Evolutionary conservation across 345 rosid genomes (phyloP), one percentile per base, ranked within the genome.

Genomic region (Physaria fendleri): DNA sequence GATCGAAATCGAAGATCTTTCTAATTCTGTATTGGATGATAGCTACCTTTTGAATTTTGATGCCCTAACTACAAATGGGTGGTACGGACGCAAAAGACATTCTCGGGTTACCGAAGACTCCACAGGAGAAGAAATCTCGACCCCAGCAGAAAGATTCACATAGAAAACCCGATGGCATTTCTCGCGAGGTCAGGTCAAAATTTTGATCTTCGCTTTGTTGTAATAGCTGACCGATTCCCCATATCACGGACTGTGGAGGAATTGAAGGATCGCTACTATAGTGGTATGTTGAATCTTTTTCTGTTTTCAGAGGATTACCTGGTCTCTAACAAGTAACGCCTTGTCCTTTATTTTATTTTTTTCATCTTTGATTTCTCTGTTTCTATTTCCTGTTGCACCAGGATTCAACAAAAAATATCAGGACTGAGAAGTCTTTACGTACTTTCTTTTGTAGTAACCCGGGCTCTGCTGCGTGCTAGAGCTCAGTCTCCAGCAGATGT

Each of bases 131-230:
- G 88, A 93, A 81, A 72, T 70, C 92, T 52, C 85, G 91, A 20
- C 94, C 91, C 4, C 89, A n/a, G n/a, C n/a, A 79, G 63, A 89
- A 89, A 55, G 96, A 89, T 40, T 77, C 97, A 18, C 97, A 89
- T 61, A 71, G 97, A 58, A 93, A 93, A 73, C 99, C 99, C 50
- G 95, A 89, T 83, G 99, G 97, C 50, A 78, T 93, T 71, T 89
- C 96, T 9, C 94, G 99, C 46, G 95, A 93, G 90, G 98, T 81
- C 33, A 41, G 4, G 95, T 66, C 80, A 81, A 71, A 75, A 74
- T 56, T 83, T 83, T 77, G 97, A 90, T 79, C 97, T 94, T 27
- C 95, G 90, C 64, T 94, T 90, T 52, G 46, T 78, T 20, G 64
- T 90, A 33, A 77, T 94, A 72, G 97, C 96, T 66, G 97, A 90